Evolutionary conservation across 352 stramenopile genomes (phyloP).

Genomic region (Globisporangium solare): DNA sequence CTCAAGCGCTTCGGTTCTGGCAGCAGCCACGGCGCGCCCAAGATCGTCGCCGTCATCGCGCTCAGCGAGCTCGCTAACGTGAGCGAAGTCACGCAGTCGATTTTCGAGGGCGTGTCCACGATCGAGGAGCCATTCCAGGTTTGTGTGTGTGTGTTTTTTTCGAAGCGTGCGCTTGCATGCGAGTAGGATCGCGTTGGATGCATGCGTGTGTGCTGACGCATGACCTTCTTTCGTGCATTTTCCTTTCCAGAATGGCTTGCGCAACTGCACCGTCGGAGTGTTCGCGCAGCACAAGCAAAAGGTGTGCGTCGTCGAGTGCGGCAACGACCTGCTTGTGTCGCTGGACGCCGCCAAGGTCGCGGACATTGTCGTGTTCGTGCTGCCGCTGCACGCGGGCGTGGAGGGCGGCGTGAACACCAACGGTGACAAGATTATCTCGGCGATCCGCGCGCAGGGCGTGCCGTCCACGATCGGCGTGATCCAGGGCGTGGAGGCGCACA

Average conservation of each 20-base stretch:
- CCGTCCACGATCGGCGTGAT: conserved; percentile 84
- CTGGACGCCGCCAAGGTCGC: conserved; percentile 86
- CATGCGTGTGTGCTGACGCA: too few relatives aligned
- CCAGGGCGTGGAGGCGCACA: conserved; percentile 75
- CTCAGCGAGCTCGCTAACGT: conserved; percentile 68
- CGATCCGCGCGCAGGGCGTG: conserved; percentile 91
- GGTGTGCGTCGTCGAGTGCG: conserved; percentile 80
- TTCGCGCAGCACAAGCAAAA: conserved; percentile 88
- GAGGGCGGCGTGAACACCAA: conserved; percentile 83
- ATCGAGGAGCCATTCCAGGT: conserved; percentile 48
- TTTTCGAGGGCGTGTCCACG: conserved; percentile 54
- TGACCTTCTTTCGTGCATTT: not conserved
- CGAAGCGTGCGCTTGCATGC: too few relatives aligned
- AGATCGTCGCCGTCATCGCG: conserved; percentile 83
- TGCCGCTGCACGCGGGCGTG: conserved; percentile 71
- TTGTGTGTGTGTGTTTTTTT: too few relatives aligned
- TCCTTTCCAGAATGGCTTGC: conserved; percentile 29
- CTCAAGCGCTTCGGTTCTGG: conserved; percentile 80
- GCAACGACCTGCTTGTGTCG: conserved; percentile 73
- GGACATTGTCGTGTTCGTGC: conserved; percentile 77
- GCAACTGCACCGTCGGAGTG: conserved; percentile 65
- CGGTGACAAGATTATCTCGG: conserved; percentile 88
- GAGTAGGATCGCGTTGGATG: too few relatives aligned
- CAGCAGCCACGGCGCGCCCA: conserved; percentile 62
- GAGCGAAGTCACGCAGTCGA: conserved; percentile 49